phyloP scores from a whole-genome alignment of 176 grass and related monocot species.

The Hsuehochloa calcarea region DNA sequence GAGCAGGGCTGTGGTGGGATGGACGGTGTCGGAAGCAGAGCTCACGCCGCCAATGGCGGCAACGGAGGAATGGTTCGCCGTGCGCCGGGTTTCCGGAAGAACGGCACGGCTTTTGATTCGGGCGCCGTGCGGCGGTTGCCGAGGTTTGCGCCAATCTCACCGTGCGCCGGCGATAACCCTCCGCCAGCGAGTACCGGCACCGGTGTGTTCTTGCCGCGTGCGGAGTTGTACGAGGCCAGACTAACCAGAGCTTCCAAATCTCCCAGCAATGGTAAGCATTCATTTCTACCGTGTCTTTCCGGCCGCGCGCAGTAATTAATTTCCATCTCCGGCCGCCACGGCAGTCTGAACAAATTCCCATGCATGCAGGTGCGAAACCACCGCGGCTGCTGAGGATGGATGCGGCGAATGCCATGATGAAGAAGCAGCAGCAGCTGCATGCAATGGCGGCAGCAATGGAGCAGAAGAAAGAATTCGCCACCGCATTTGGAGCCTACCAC shows the following conservation, averaged over 20 bases:
- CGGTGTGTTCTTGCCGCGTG: constrained; percentile 36
- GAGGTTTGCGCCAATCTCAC: not conserved
- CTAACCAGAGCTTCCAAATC: not conserved
- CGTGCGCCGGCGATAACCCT: not conserved
- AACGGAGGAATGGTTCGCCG: not conserved
- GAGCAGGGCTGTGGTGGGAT: too few relatives aligned
- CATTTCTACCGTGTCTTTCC: not conserved
- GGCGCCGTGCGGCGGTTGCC: not conserved
- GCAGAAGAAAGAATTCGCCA: not conserved
- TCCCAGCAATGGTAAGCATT: constrained; percentile 2
- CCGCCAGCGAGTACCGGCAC: constrained; percentile 11
- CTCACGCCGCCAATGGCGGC: not conserved
- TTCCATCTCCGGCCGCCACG: not conserved
- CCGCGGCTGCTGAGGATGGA: constrained; percentile 15
- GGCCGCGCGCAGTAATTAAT: not conserved
- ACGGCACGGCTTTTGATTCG: not conserved
- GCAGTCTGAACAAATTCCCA: not conserved
- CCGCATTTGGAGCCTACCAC: not conserved
- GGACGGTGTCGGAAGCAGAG: not conserved
- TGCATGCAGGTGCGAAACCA: constrained; percentile 12
- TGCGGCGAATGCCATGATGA: not conserved
- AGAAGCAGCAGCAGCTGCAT: not conserved
- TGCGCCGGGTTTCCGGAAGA: not conserved
- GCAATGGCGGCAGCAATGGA: not conserved
- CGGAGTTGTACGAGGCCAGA: not conserved